These are phyloP conservation scores for Talaromyces pinophilus DNA, from an alignment of 2,329 filamentous ascomycete genomes.

Conservation along the genomic window DNA sequence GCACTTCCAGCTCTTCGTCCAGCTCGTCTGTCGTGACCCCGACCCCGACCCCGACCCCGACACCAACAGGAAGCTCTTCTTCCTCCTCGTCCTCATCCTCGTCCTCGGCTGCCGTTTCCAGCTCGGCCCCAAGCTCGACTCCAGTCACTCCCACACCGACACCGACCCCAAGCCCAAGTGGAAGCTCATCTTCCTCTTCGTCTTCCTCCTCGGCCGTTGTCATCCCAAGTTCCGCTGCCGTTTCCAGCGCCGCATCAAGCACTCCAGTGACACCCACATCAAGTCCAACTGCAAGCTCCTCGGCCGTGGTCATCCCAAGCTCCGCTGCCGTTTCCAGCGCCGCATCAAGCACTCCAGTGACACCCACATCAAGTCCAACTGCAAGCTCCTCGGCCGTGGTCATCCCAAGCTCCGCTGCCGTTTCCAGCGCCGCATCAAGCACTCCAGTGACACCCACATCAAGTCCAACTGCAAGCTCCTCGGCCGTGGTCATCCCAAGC, in stretches of 20 bases:
- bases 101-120: neutral
- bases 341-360: neutral
- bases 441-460: neutral
- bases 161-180: neutral
- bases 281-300: slow-evolving; percentile 5
- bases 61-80: neutral
- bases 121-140: neutral
- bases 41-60: neutral
- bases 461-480: neutral
- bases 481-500: neutral
- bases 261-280: neutral
- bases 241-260: neutral
- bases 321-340: neutral
- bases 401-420: slow-evolving; percentile 1
- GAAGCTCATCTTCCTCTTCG: neutral
- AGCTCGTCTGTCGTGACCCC: neutral
- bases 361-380: neutral
- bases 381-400: slow-evolving; percentile 6
- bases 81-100: too few species aligned
- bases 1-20: slow-evolving; percentile 8
- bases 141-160: neutral
- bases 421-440: neutral
- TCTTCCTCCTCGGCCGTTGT: neutral
- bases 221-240: slow-evolving; percentile 1
- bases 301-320: slow-evolving; percentile 9